These are phyloP conservation scores for Fraxinus baroniana DNA, from an alignment of 305 asterid genomes.

Conservation along the genomic window DNA sequence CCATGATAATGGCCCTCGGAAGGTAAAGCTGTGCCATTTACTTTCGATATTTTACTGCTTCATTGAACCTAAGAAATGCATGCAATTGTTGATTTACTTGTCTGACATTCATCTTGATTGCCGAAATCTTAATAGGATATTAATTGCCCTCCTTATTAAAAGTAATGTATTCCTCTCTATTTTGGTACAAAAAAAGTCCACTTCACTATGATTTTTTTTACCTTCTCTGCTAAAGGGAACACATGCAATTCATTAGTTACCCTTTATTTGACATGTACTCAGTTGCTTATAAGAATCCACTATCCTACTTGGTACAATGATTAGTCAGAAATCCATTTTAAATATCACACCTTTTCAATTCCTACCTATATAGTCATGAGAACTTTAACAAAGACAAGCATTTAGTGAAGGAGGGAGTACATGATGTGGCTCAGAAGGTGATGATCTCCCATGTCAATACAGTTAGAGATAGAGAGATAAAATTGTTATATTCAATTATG, in stretches of 20 bases:
- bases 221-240: not conserved
- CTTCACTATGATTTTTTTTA: not conserved
- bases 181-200: not conserved
- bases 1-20: conserved; percentile 50
- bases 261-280: not conserved
- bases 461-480: not conserved
- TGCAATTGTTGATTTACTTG: not conserved
- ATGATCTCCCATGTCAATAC: not conserved
- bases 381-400: not conserved
- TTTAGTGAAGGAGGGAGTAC: not conserved
- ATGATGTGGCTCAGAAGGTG: not conserved
- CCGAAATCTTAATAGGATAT: not conserved
- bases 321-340: not conserved
- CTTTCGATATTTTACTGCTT: conserved; percentile 19
- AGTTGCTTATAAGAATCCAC: not conserved
- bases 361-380: not conserved
- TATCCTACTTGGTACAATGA: not conserved
- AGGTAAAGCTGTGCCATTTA: conserved; percentile 46
- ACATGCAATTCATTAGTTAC: not conserved
- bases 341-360: not conserved
- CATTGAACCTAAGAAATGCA: conserved; percentile 2
- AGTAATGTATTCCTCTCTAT: not conserved
- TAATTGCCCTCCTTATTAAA: not conserved
- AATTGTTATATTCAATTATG: not conserved
- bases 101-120: not conserved